Percentiles rank a stretch among this genome's conserved stretches.
phyloP scores from a whole-genome alignment of 257 asterid genomes.

The Verbascum thapsus region DNA sequence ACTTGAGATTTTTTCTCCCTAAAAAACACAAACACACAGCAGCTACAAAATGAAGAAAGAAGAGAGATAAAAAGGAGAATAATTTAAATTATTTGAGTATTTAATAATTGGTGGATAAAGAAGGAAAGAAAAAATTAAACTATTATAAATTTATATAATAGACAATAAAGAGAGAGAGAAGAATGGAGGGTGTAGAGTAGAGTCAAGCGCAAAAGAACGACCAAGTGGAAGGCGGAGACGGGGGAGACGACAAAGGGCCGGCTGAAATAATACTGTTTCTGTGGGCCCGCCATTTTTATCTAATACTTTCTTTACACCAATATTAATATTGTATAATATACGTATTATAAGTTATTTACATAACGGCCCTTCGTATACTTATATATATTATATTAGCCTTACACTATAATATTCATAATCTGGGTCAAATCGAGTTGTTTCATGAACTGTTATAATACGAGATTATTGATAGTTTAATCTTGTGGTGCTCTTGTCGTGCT shows the following conservation, averaged over 20 bases:
- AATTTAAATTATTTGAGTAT: slow-evolving; percentile 8
- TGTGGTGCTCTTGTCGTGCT: too few relatives aligned
- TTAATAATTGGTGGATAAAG: slow-evolving; percentile 29
- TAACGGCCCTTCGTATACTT: too few relatives aligned
- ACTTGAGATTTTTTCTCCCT: slow-evolving; percentile 27
- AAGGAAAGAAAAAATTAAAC: slow-evolving; percentile 31
- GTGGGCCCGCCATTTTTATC: slow-evolving; percentile 31
- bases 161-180: slow-evolving; percentile 28
- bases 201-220: slow-evolving; percentile 35
- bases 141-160: slow-evolving; percentile 41
- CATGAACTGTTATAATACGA: too few relatives aligned
- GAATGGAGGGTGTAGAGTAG: background rate
- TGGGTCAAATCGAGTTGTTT: too few relatives aligned
- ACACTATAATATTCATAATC: too few relatives aligned
- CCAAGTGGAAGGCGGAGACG: slow-evolving; percentile 39
- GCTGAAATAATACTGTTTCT: slow-evolving; percentile 40
- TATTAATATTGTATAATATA: too few relatives aligned
- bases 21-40: slow-evolving; percentile 15
- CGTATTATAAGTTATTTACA: too few relatives aligned
- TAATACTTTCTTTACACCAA: slow-evolving; percentile 23
- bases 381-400: too few relatives aligned
- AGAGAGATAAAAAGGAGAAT: slow-evolving; percentile 20
- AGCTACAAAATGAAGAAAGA: slow-evolving; percentile 6
- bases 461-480: too few relatives aligned
- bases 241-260: slow-evolving; percentile 64